Conservation (phyloP, 208 protist genomes). For the Leishmania amazonensis region DNA sequence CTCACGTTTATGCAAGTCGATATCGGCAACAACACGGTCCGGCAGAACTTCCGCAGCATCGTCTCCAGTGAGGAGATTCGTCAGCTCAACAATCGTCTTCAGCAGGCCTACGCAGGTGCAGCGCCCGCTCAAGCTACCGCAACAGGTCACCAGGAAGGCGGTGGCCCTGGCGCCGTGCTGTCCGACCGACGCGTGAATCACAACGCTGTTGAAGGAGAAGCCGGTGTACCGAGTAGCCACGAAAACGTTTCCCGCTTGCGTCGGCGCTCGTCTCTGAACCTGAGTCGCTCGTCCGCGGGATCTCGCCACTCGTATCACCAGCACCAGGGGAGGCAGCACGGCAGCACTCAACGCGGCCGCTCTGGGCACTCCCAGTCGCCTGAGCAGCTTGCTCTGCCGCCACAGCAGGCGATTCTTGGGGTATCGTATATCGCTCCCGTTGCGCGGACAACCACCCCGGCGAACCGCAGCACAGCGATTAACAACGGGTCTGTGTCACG, state of each 20-base stretch:
- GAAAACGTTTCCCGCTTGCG: background rate
- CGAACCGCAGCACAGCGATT: background rate
- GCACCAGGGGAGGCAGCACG: constrained; percentile 2
- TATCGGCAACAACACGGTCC: constrained; percentile 56
- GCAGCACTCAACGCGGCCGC: constrained; percentile 15
- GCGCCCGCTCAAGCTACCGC: background rate
- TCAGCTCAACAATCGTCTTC: constrained; percentile 28
- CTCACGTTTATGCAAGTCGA: constrained; percentile 49
- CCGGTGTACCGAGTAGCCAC: background rate
- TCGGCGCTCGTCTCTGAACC: constrained; percentile 14
- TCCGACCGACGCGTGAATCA: constrained; percentile 16
- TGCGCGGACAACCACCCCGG: constrained; percentile 1
- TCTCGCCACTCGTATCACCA: constrained; percentile 11
- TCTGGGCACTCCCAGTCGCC: constrained; percentile 8
- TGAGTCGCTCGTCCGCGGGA: constrained; percentile 18
- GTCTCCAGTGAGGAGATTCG: constrained; percentile 32
- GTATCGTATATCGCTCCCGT: background rate
- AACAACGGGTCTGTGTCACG: background rate
- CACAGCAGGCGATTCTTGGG: background rate
- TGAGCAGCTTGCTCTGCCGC: background rate
- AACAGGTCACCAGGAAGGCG: background rate
- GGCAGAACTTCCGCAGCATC: constrained; percentile 38
- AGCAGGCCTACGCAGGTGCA: constrained; percentile 15
- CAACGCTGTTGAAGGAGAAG: background rate
- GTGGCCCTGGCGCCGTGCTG: background rate